Conservation (phyloP, 2,329 filamentous ascomycete genomes). For the Camillea tinctor region DNA sequence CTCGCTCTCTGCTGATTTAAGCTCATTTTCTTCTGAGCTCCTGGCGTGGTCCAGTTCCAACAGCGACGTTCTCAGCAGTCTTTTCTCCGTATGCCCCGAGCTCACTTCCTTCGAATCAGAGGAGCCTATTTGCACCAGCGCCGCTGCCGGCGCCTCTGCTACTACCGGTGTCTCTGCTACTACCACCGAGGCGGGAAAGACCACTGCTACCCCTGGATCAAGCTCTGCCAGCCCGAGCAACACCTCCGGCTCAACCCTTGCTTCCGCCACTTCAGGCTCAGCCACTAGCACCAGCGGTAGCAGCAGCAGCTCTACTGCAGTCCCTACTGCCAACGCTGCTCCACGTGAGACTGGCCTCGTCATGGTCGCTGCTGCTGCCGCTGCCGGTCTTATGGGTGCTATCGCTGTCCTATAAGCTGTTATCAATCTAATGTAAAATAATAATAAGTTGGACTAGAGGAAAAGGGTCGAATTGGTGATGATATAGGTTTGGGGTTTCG, state of each 20-base stretch:
- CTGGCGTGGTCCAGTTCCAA: conserved; percentile 22
- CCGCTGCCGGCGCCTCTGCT: neutral
- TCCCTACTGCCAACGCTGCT: conserved; percentile 6
- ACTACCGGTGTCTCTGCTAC: neutral
- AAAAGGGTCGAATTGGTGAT: neutral
- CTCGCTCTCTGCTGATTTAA: conserved; percentile 16
- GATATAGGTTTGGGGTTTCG: no score
- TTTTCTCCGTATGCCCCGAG: conserved; percentile 19
- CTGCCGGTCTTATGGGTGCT: conserved; percentile 20
- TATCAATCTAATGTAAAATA: neutral
- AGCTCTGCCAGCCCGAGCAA: neutral
- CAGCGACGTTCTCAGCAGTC: conserved; percentile 17
- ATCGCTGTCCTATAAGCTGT: conserved; percentile 20
- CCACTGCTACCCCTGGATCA: neutral
- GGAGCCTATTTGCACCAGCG: conserved; percentile 19
- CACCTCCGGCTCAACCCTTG: neutral
- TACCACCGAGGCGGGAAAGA: neutral
- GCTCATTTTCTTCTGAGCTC: conserved; percentile 20
- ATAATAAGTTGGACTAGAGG: neutral
- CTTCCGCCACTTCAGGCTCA: conserved; percentile 4
- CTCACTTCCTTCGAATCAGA: conserved; percentile 7
- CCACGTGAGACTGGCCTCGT: conserved; percentile 20
- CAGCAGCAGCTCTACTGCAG: neutral
- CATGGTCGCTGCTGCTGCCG: conserved; percentile 14
- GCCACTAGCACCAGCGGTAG: conserved; percentile 1